Percentiles rank a stretch among this genome's conserved stretches.
Conservation (phyloP, 495 filamentous ascomycete species). For the Tuber magnatum region DNA sequence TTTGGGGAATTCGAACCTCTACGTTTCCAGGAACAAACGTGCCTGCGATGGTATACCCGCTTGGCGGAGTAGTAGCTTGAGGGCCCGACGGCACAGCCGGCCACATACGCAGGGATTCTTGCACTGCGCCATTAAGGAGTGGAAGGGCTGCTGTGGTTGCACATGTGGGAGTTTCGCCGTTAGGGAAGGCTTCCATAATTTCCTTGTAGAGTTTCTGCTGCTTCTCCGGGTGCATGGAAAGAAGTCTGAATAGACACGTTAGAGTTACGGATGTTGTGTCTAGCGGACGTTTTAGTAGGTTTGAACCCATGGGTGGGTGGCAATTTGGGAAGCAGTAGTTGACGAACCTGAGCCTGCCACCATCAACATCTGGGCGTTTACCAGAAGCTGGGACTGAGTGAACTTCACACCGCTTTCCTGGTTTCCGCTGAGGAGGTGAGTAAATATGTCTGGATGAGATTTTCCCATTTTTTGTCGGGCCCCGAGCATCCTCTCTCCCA, state of each 20-base stretch:
- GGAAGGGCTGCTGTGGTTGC: conserved; percentile 27
- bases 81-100: conserved; percentile 47
- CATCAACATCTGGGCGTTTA: conserved; percentile 29
- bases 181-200: conserved; percentile 26
- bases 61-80: conserved; percentile 45
- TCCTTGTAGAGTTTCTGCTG: conserved; percentile 40
- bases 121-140: conserved; percentile 47
- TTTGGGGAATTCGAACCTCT: not conserved
- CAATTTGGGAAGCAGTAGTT: conserved; percentile 1
- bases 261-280: not conserved
- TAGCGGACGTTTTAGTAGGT: not conserved
- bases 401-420: conserved; percentile 15
- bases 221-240: not conserved
- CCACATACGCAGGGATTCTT: conserved; percentile 52
- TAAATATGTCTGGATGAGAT: conserved; percentile 23
- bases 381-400: conserved; percentile 11
- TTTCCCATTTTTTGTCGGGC: conserved; percentile 20
- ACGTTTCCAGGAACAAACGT: conserved; percentile 45
- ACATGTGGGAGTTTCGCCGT: conserved; percentile 18
- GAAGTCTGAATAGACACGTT: not conserved
- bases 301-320: conserved; percentile 12
- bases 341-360: conserved; percentile 26
- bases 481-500: conserved; percentile 15
- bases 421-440: conserved; percentile 20
- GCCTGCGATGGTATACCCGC: conserved; percentile 47